Percentiles rank a stretch among this genome's conserved stretches.
Conservation (phyloP, 345 rosid genomes). For the Lepidium didymum region DNA sequence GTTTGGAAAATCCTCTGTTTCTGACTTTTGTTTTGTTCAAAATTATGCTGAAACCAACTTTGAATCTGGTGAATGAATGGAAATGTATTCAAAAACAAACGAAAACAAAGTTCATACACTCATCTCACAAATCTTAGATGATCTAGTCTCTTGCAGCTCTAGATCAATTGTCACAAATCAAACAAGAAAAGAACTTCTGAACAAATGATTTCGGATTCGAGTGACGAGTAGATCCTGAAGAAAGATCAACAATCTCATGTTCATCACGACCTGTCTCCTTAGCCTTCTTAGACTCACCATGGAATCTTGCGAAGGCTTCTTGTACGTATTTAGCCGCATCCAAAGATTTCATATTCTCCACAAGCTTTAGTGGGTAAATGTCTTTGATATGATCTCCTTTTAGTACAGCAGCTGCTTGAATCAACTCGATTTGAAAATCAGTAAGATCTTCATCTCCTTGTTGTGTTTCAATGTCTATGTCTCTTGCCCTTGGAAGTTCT, state of each 20-base stretch:
- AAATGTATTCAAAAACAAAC: not conserved
- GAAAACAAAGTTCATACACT: not conserved
- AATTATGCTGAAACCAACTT: not conserved
- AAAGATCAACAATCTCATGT: slow-evolving; percentile 28
- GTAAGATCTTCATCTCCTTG: slow-evolving; percentile 40
- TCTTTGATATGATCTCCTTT: slow-evolving; percentile 48
- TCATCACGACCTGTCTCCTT: slow-evolving; percentile 34
- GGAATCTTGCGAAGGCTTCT: slow-evolving; percentile 39
- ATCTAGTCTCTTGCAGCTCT: not conserved
- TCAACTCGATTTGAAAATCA: slow-evolving; percentile 53
- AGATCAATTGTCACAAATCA: slow-evolving; percentile 41
- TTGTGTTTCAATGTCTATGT: slow-evolving; percentile 18
- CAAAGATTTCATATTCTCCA: slow-evolving; percentile 43
- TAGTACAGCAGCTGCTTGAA: slow-evolving; percentile 53
- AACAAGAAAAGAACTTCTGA: slow-evolving; percentile 48
- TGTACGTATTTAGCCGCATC: slow-evolving; percentile 41
- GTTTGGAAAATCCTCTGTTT: not conserved
- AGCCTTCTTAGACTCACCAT: slow-evolving; percentile 38
- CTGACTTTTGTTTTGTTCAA: not conserved
- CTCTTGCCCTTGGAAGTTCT: slow-evolving; percentile 41
- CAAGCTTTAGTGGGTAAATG: slow-evolving; percentile 37
- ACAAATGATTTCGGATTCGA: slow-evolving; percentile 26
- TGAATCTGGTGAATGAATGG: not conserved
- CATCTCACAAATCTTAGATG: not conserved
- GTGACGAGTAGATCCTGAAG: slow-evolving; percentile 7